Evolutionary conservation across 176 grass and related monocot species (phyloP).

Genomic region (Aegilops umbellulata): DNA sequence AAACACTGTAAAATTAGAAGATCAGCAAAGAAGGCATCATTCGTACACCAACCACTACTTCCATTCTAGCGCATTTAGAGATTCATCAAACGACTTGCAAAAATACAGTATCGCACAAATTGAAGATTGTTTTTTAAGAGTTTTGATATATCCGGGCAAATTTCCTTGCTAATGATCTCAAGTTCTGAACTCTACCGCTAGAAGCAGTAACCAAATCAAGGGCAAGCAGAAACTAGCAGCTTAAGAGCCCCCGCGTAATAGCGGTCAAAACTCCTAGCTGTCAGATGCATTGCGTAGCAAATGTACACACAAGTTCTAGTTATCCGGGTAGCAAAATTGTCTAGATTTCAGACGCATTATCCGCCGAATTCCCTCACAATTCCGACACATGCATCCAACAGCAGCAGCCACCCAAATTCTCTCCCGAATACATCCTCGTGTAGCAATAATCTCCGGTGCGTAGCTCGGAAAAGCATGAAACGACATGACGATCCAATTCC

Average conservation of each 20-base stretch:
- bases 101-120: not conserved
- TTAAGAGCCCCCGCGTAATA: not conserved
- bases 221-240: not conserved
- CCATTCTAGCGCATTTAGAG: not conserved
- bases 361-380: conserved; percentile 15
- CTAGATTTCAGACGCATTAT: not conserved
- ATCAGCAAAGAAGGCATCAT: not conserved
- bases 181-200: not conserved
- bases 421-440: not conserved
- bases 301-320: not conserved
- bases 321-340: not conserved
- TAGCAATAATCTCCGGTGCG: not conserved
- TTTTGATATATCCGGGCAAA: not conserved
- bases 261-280: not conserved
- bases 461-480: not conserved
- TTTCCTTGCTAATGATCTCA: not conserved
- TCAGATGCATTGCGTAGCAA: not conserved
- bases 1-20: conserved; percentile 11
- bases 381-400: not conserved
- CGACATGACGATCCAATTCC: not conserved
- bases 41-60: not conserved
- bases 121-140: not conserved
- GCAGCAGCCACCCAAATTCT: conserved; percentile 6
- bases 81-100: not conserved
- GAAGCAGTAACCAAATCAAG: not conserved